Evolutionary conservation across 768 basidiomycete genomes (phyloP).

Genomic region (Mycena belliarum): DNA sequence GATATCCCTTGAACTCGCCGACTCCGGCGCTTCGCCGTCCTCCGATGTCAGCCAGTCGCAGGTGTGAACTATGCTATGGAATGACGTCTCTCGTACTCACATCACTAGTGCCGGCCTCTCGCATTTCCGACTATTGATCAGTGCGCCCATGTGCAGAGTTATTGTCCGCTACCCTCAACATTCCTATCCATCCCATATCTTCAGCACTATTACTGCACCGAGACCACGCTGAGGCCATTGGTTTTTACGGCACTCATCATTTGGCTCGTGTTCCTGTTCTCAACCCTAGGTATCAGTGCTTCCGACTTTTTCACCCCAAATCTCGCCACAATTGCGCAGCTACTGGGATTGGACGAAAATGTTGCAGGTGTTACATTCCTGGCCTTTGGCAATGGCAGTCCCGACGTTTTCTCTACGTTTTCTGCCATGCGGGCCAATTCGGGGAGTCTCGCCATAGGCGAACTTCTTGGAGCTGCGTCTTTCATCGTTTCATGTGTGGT

Average conservation of each 20-base stretch:
- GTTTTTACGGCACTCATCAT: slow-evolving; percentile 63
- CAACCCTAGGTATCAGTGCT: slow-evolving; percentile 91
- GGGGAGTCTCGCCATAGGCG: slow-evolving; percentile 90
- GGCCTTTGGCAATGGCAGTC: slow-evolving; percentile 96
- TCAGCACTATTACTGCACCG: slow-evolving; percentile 68
- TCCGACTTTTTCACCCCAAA: slow-evolving; percentile 99
- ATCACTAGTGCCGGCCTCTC: slow-evolving; percentile 64
- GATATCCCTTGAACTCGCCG: slow-evolving; percentile 38
- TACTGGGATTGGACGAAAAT: slow-evolving; percentile 87
- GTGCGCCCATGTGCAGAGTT: slow-evolving; percentile 60
- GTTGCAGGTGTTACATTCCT: slow-evolving; percentile 96
- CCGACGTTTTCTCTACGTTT: slow-evolving; percentile 95
- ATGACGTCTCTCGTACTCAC: background rate
- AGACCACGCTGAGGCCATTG: slow-evolving; percentile 53
- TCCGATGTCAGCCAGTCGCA: slow-evolving; percentile 26
- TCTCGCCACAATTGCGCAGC: slow-evolving; percentile 82
- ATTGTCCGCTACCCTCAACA: slow-evolving; percentile 62
- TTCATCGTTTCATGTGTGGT: slow-evolving; percentile 97
- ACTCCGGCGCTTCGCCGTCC: slow-evolving; percentile 26
- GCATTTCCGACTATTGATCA: slow-evolving; percentile 54
- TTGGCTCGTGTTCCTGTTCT: slow-evolving; percentile 93
- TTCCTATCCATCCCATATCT: slow-evolving; percentile 74
- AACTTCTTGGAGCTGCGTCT: slow-evolving; percentile 90
- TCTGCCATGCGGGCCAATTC: slow-evolving; percentile 86
- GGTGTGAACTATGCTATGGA: slow-evolving; percentile 24